A percentile compares a stretch with the other conserved stretches of the same genome.
Conservation (phyloP, 805 yeast genomes). For the Cyberlindnera maritima region DNA sequence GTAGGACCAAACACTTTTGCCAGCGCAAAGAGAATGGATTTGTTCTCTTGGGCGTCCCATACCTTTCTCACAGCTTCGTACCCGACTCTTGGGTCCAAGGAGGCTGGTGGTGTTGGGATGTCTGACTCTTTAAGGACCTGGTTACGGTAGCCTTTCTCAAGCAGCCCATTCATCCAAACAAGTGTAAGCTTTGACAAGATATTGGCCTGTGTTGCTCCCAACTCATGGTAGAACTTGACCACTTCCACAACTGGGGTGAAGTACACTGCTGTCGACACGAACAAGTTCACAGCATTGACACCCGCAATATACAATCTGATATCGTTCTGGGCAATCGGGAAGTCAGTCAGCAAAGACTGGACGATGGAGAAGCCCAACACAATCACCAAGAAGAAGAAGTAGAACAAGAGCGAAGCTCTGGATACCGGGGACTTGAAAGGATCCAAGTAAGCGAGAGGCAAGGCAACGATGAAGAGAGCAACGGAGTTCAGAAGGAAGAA, state of each 20-base stretch:
- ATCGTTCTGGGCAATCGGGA: conserved; percentile 22
- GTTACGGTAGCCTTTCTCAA: conserved; percentile 64
- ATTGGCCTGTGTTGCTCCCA: conserved; percentile 59
- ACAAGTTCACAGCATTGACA: conserved; percentile 9
- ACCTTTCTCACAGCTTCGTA: conserved; percentile 46
- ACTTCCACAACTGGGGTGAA: conserved; percentile 42
- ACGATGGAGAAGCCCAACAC: conserved; percentile 43
- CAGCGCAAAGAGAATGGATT: conserved; percentile 59
- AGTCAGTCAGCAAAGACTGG: conserved; percentile 35
- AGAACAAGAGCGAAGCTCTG: conserved; percentile 65
- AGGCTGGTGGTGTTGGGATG: conserved; percentile 74
- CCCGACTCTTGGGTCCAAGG: conserved; percentile 54
- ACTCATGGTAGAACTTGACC: conserved; percentile 26
- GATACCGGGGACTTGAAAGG: conserved; percentile 46
- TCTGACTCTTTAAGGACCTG: conserved; percentile 56
- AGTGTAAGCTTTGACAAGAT: conserved; percentile 76
- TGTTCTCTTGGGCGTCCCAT: conserved; percentile 58
- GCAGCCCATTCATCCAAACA: conserved; percentile 86
- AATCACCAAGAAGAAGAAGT: conserved; percentile 61
- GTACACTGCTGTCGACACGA: conserved; percentile 26
- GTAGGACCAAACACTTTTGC: conserved; percentile 70
- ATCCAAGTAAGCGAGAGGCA: conserved; percentile 46
- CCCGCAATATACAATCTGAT: conserved; percentile 23
- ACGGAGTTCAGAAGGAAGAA: conserved; percentile 15
- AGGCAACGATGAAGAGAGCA: conserved; percentile 26